Evolutionary conservation across 23 red algal species (phyloP), one percentile per base, ranked within the genome.

Genomic region (Chondrus crispus): DNA sequence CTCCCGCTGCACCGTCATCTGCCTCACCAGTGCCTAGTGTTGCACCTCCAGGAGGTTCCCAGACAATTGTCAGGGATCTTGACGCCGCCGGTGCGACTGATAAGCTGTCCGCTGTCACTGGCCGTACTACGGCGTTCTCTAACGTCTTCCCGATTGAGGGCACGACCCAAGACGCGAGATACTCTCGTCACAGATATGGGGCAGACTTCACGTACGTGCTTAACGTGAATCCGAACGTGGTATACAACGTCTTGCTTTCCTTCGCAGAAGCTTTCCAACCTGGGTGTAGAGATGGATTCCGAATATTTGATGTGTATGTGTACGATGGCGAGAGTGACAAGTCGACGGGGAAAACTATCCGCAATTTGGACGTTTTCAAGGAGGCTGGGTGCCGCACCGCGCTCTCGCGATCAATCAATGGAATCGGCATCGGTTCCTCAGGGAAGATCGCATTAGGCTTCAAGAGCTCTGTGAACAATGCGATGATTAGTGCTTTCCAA

Each of bases 201-300:
- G 58, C 30, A 10, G 62, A 48, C 42, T 87, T 94, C 37, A 66
- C 79, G 19, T 94, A 94, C 81, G 72, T 85, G 49, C 79, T 94
- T 28, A 49, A 44, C 43, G 51, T 82, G 5, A n/a, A 46, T 2
- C 40, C 44, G n/a, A 63, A 43, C 20, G 91, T 74, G 11, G 37
- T 53, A n/a, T 94, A 94, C 46, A 45, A 52, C 69, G 52, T 94
- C 32, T 36, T 36, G 5, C 68, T 94, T 37, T 85, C 66, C 72
- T 85, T 94, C 80, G 68, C 91, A 48, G 91, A 94, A 53, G 26
- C 52, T 10, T 94, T 83, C 43, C 37, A 58, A 1, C 62, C 46
- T 1, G 68, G 40, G 0, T 85, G 81, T 38, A 72, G 45, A 1
- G 33, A 19, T 9, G 91, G 81, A 51, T 48, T 38, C 60, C 78